phyloP scores from a whole-genome alignment of 768 basidiomycete species.

The Psilocybe tampanensis region DNA sequence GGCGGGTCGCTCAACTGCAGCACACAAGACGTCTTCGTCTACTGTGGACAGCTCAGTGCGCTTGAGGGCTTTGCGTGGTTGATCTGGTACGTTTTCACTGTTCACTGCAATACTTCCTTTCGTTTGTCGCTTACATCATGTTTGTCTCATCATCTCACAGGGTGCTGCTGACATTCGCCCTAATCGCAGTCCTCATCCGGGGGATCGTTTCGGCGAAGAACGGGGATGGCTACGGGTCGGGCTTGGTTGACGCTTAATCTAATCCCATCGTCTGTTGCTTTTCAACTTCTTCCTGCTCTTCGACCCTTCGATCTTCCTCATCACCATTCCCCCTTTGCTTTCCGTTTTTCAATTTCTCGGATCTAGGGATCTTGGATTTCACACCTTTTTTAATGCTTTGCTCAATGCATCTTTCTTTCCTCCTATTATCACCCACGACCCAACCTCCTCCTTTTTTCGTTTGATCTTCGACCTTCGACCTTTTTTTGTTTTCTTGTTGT shows the following conservation, averaged over 20 bases:
- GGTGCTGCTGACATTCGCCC: constrained; percentile 62
- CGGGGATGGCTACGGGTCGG: constrained; percentile 73
- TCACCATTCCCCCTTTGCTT: too few species aligned
- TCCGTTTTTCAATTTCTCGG: too few species aligned
- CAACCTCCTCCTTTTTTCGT: too few species aligned
- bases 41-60: constrained; percentile 80
- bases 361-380: too few species aligned
- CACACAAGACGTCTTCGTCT: constrained; percentile 48
- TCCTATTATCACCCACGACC: too few species aligned
- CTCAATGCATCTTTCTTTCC: too few species aligned
- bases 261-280: not conserved
- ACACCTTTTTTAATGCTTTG: too few species aligned
- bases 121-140: not conserved
- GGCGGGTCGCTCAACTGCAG: constrained; percentile 74
- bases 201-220: constrained; percentile 59
- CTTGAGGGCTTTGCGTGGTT: constrained; percentile 77
- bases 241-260: constrained; percentile 17
- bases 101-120: not conserved
- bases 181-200: constrained; percentile 61
- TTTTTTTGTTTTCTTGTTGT: too few species aligned
- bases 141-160: constrained; percentile 39
- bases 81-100: constrained; percentile 52
- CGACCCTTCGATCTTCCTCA: not conserved
- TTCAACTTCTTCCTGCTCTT: not conserved
- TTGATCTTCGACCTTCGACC: too few species aligned